phyloP scores from a whole-genome alignment of 495 filamentous ascomycete genomes.

The Hyaloscypha finlandica region DNA sequence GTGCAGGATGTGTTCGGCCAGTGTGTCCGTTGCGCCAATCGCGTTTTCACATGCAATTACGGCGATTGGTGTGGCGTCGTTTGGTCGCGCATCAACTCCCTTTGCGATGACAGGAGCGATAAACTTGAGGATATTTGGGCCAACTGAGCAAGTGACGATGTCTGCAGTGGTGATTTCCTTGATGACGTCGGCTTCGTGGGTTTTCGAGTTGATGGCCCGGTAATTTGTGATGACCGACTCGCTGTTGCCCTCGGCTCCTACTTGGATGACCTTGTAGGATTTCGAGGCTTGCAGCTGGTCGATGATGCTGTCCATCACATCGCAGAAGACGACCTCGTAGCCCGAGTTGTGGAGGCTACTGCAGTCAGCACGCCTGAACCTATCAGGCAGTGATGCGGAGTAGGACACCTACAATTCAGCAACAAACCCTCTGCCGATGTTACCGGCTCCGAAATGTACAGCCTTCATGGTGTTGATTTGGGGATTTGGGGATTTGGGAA shows the following conservation, averaged over 20 bases:
- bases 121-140: conserved; percentile 93
- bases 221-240: conserved; percentile 87
- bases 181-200: conserved; percentile 74
- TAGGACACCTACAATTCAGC: conserved; percentile 29
- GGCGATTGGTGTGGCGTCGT: conserved; percentile 69
- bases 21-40: conserved; percentile 85
- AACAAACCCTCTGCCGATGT: conserved; percentile 63
- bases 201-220: conserved; percentile 92
- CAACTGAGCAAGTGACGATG: conserved; percentile 93
- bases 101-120: conserved; percentile 92
- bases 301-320: conserved; percentile 84
- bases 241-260: conserved; percentile 80
- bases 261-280: conserved; percentile 89
- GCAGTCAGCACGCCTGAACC: not conserved
- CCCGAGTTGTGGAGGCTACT: conserved; percentile 79
- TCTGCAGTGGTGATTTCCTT: conserved; percentile 85
- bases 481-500: conserved; percentile 2
- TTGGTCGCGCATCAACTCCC: conserved; percentile 73
- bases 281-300: conserved; percentile 68
- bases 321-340: conserved; percentile 93
- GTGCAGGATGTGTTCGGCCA: conserved; percentile 78
- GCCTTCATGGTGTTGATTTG: conserved; percentile 62
- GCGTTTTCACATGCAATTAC: conserved; percentile 98
- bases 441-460: conserved; percentile 92
- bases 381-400: not conserved